Percentiles rank a stretch among this genome's conserved stretches.
These are phyloP conservation scores for Candida namnaoensis DNA, from an alignment of 805 yeast genomes.

Conservation along the genomic window DNA sequence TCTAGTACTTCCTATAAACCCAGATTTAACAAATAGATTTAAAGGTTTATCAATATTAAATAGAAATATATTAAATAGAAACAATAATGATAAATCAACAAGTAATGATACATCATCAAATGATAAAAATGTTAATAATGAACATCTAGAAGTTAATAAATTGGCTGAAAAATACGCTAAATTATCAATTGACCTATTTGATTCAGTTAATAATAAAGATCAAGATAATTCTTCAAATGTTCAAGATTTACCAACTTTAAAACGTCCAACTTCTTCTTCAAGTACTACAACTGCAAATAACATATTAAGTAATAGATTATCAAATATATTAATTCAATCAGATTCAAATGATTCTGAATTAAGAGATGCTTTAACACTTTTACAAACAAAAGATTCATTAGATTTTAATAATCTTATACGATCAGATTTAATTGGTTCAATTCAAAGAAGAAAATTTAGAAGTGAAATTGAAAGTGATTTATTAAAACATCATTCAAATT, in stretches of 20 bases:
- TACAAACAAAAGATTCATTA: conserved; percentile 24
- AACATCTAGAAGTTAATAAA: conserved; percentile 2
- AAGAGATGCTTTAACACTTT: conserved; percentile 22
- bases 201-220: background rate
- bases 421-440: conserved; percentile 42
- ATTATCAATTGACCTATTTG: conserved; percentile 31
- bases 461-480: conserved; percentile 55
- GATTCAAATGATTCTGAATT: conserved; percentile 21
- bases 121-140: background rate
- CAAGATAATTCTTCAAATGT: background rate
- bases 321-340: conserved; percentile 24
- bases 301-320: conserved; percentile 25
- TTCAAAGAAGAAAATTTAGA: conserved; percentile 50
- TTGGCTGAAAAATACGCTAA: conserved; percentile 40
- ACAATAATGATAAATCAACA: background rate
- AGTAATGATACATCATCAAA: background rate
- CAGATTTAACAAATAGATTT: conserved; percentile 24
- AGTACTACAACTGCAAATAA: conserved; percentile 17
- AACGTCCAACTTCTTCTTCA: too few relatives aligned
- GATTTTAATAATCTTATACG: conserved; percentile 13
- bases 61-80: conserved; percentile 12
- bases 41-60: conserved; percentile 26
- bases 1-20: conserved; percentile 26
- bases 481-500: conserved; percentile 44
- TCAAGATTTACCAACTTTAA: too few relatives aligned